Base-by-base conservation (phyloP, 495 filamentous ascomycete genomes). In the Penicillium turbatum region DNA sequence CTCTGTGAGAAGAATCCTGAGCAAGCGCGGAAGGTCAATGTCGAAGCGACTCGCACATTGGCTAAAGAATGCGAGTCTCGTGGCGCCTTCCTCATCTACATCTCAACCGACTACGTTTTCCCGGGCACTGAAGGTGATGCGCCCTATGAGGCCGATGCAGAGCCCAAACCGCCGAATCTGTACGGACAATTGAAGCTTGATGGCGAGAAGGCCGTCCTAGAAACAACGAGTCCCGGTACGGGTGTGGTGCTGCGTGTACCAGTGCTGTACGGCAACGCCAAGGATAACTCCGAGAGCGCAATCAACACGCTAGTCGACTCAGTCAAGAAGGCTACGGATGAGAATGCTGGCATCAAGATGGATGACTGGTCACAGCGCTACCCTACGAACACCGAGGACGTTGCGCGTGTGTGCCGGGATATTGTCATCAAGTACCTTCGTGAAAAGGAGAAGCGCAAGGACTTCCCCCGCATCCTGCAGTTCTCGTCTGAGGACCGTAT, bases 61-160 rank as follows among this genome's bases (percentile, higher is more conserved):
- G 90, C 91, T 16, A 69, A 79, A 27, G 74, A 83, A 30, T 86
- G 87, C 60, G 78, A 82, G 15, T 59, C 72, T 13, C 80, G 82
- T 10, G 69, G 68, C n/a, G 82, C 85, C 55, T 65, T 95, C 44
- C 77, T 96, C 29, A 82, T 96, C 65, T 96, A 96, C 76, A 95
- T 97, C 65, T 93, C 89, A 0, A 96, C 92, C 36, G 92, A 97
- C 73, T 97, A 97, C 67, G 90, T 97, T 38, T 97, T 97, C 64
- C 73, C 90, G 1, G 92, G 92, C 13, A 76, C 60, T 16, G 85
- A 84, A 29, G 88, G 90, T n/a, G 86, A 92, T 24, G 92, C 91
- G 11, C 92, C 92, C 3, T 96, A 96, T 66, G 82, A 86, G 60
- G 72, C 79, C 3, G 78, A 84, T 54, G 76, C 84, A 3, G 59